phyloP scores from a whole-genome alignment of 176 grass and related monocot species.

The Juncus inflexus region DNA sequence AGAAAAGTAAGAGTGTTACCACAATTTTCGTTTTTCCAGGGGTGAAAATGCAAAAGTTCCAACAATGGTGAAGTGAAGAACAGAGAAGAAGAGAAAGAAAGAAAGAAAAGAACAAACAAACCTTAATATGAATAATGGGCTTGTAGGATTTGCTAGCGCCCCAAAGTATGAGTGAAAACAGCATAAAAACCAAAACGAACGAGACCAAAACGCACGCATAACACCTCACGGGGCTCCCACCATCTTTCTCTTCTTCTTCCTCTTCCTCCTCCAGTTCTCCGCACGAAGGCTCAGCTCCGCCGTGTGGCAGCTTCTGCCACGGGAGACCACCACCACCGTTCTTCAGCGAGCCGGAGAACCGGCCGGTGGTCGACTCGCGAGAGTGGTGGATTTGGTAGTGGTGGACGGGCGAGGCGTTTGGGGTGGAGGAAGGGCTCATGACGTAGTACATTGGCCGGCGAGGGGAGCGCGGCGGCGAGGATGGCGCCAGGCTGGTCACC shows the following conservation, averaged over 20 bases:
- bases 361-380: constrained; percentile 73
- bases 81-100: background rate
- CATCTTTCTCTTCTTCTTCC: background rate
- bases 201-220: constrained; percentile 54
- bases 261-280: constrained; percentile 29
- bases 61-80: background rate
- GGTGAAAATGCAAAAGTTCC: constrained; percentile 14
- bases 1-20: background rate
- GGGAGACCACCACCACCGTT: constrained; percentile 25
- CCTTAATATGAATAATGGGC: constrained; percentile 76
- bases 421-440: constrained; percentile 69
- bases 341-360: constrained; percentile 60
- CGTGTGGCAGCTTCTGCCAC: constrained; percentile 45
- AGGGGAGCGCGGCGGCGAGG: constrained; percentile 78
- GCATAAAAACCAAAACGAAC: constrained; percentile 66
- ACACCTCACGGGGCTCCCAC: constrained; percentile 39
- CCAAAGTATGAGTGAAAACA: constrained; percentile 90
- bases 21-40: background rate
- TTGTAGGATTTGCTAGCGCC: constrained; percentile 90
- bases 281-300: constrained; percentile 27
- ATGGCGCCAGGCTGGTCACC: constrained; percentile 79
- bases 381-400: constrained; percentile 76
- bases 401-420: constrained; percentile 72
- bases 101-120: background rate
- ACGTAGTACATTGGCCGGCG: constrained; percentile 85